phyloP scores from a whole-genome alignment of 225 moss, liverwort and hornwort species.

The Physcomitrium patens region DNA sequence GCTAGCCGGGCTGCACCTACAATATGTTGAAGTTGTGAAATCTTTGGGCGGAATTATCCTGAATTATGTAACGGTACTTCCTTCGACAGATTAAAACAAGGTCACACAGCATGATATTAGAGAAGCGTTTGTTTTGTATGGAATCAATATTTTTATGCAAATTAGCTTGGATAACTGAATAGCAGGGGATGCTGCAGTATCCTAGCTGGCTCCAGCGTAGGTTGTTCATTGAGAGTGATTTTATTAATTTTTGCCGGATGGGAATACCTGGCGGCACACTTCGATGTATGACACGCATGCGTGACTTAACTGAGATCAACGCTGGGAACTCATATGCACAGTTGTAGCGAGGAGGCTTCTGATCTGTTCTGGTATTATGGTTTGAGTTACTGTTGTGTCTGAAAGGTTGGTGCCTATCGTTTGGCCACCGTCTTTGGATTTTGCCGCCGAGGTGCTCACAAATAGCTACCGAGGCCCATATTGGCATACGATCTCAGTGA shows the following conservation, averaged over 20 bases:
- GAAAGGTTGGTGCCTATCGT: slow-evolving; percentile 23
- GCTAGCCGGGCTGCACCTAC: slow-evolving; percentile 17
- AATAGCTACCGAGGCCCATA: slow-evolving; percentile 18
- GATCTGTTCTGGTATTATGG: slow-evolving; percentile 19
- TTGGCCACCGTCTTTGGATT: slow-evolving; percentile 35
- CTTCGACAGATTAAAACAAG: slow-evolving; percentile 10
- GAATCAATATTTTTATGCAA: slow-evolving; percentile 25
- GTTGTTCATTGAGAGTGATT: slow-evolving; percentile 9
- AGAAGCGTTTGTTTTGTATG: background rate
- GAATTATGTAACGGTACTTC: background rate
- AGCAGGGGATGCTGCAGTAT: slow-evolving; percentile 7
- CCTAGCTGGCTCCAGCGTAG: slow-evolving; percentile 20
- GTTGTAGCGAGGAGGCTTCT: slow-evolving; percentile 21
- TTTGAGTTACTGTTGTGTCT: slow-evolving; percentile 34
- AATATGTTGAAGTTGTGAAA: slow-evolving; percentile 11
- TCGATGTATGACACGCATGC: slow-evolving; percentile 19
- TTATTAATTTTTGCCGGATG: background rate
- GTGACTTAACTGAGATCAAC: background rate
- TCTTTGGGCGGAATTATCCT: slow-evolving; percentile 33
- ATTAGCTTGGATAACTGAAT: slow-evolving; percentile 29
- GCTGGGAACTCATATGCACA: background rate
- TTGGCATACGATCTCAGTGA: slow-evolving; percentile 15
- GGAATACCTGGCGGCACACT: background rate
- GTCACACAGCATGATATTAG: background rate
- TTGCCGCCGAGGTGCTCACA: slow-evolving; percentile 21